These are phyloP conservation scores for Tetratostichococcus sp. DNA, from an alignment of 139 green algal genomes.

Conservation along the genomic window DNA sequence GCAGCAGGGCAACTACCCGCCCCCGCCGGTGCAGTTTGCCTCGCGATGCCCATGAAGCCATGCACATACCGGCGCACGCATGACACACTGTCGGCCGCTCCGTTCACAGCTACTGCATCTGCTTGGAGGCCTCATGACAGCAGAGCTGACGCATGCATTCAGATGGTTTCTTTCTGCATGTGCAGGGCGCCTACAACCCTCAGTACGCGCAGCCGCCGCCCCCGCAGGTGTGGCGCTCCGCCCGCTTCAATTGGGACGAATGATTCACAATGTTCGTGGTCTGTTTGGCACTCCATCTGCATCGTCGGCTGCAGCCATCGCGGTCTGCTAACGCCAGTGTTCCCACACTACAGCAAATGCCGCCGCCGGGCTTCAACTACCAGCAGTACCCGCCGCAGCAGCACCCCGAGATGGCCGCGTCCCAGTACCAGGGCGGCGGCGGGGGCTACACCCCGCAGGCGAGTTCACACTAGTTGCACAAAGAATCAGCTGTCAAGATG, in stretches of 20 bases:
- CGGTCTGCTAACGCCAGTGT: too few relatives aligned
- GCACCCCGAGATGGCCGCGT: neutral
- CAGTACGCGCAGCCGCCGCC: neutral
- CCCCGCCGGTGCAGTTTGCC: neutral
- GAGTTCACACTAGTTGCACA: neutral
- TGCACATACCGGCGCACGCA: too few relatives aligned
- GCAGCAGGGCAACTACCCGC: neutral
- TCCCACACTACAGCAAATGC: conserved; percentile 1
- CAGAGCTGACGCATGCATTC: neutral
- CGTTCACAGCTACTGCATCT: too few relatives aligned
- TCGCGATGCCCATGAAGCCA: neutral
- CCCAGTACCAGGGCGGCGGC: neutral
- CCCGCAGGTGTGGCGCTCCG: neutral
- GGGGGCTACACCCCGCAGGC: neutral
- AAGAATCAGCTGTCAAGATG: too few relatives aligned
- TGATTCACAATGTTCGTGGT: too few relatives aligned
- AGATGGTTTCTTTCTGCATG: too few relatives aligned
- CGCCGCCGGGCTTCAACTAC: neutral
- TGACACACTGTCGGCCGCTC: too few relatives aligned
- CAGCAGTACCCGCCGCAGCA: conserved; percentile 1
- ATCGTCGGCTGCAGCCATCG: too few relatives aligned
- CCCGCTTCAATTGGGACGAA: too few relatives aligned
- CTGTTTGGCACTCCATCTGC: too few relatives aligned
- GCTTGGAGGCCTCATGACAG: too few relatives aligned
- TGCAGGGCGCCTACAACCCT: neutral